Evolutionary conservation across 2,329 filamentous ascomycete species (phyloP).

Genomic region (Fusarium mangiferae): DNA sequence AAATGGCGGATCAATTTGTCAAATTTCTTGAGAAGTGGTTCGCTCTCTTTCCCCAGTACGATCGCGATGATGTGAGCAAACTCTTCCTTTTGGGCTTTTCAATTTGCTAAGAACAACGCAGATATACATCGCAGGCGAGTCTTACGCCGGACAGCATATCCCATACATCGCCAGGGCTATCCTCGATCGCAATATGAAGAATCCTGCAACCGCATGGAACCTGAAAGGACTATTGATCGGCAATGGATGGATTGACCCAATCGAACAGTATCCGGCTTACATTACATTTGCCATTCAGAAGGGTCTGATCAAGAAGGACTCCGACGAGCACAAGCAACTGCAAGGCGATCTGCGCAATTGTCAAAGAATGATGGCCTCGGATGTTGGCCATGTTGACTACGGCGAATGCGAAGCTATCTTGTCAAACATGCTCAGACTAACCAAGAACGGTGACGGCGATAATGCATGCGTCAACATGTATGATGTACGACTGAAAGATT

Average conservation of each 20-base stretch:
- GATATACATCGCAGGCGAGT: constrained; percentile 96
- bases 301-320: constrained; percentile 75
- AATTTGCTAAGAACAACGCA: constrained; percentile 52
- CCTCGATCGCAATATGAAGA: constrained; percentile 82
- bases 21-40: constrained; percentile 94
- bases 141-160: constrained; percentile 96
- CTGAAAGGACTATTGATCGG: constrained; percentile 90
- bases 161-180: constrained; percentile 96
- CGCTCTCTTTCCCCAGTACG: constrained; percentile 88
- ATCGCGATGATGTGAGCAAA: constrained; percentile 85
- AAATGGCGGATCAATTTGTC: constrained; percentile 91
- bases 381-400: constrained; percentile 69
- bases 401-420: constrained; percentile 80
- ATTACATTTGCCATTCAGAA: constrained; percentile 82
- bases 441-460: constrained; percentile 63
- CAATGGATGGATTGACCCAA: constrained; percentile 95
- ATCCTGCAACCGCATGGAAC: constrained; percentile 69
- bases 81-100: neutral
- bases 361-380: constrained; percentile 65
- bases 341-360: constrained; percentile 78
- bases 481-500: constrained; percentile 86
- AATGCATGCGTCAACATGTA: constrained; percentile 92
- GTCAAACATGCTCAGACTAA: constrained; percentile 74
- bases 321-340: constrained; percentile 70
- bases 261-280: constrained; percentile 90